A percentile compares a stretch with the other conserved stretches of the same genome.
Conservation (phyloP, 495 filamentous ascomycete genomes). For the Penicillium dipodomyicola region DNA sequence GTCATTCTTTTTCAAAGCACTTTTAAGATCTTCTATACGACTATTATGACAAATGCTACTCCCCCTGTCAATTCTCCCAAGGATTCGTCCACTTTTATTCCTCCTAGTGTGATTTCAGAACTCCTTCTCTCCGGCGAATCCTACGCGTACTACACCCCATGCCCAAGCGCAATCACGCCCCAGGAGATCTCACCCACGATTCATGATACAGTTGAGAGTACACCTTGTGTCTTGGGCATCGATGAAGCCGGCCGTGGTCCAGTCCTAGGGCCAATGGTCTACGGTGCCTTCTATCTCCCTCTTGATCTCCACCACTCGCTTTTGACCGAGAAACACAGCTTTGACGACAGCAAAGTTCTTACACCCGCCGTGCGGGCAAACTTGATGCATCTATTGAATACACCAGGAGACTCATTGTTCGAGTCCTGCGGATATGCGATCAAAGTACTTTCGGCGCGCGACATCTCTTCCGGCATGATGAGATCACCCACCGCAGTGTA, state of each 20-base stretch:
- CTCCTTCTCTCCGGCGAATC: constrained; percentile 68
- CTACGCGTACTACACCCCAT: constrained; percentile 79
- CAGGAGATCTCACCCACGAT: constrained; percentile 30
- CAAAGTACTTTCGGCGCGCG: constrained; percentile 75
- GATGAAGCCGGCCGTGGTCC: constrained; percentile 96
- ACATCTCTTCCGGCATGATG: constrained; percentile 81
- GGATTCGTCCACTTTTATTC: constrained; percentile 56
- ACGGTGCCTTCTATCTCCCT: constrained; percentile 85
- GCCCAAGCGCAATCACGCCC: constrained; percentile 52
- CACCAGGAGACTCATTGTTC: constrained; percentile 59
- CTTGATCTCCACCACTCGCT: constrained; percentile 62
- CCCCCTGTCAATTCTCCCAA: not conserved
- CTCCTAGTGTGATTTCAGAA: constrained; percentile 68
- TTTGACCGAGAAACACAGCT: constrained; percentile 72
- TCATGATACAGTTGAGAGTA: constrained; percentile 23
- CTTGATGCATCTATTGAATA: constrained; percentile 75
- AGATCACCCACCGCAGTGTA: constrained; percentile 60
- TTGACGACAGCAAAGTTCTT: constrained; percentile 89
- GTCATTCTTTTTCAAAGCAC: not conserved
- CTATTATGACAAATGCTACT: constrained; percentile 1
- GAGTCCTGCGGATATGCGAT: constrained; percentile 77
- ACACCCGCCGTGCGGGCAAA: constrained; percentile 68
- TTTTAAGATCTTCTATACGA: not conserved
- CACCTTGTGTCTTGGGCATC: constrained; percentile 73
- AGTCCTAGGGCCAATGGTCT: constrained; percentile 96